Conservation (phyloP, 805 yeast genomes). For the Pichia exigua region DNA sequence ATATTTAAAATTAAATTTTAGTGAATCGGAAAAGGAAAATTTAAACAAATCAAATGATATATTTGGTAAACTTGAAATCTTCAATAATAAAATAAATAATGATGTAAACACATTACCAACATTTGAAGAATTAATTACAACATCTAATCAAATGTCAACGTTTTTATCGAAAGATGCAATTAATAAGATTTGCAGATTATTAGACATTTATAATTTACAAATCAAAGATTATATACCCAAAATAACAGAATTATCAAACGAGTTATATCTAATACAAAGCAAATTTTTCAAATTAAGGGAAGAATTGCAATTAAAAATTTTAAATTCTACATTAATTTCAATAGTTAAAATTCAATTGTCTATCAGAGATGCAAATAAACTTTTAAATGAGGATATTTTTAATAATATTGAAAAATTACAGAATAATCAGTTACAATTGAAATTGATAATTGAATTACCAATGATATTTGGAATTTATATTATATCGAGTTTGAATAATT, state of each 20-base stretch:
- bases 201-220: slow-evolving; percentile 19
- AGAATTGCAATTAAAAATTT: slow-evolving; percentile 28
- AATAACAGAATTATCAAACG: slow-evolving; percentile 28
- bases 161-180: slow-evolving; percentile 20
- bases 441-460: slow-evolving; percentile 56
- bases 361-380: slow-evolving; percentile 27
- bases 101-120: slow-evolving; percentile 21
- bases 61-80: slow-evolving; percentile 17
- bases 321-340: slow-evolving; percentile 27
- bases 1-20: slow-evolving; percentile 19
- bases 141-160: slow-evolving; percentile 23
- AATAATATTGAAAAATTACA: slow-evolving; percentile 26
- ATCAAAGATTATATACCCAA: slow-evolving; percentile 21
- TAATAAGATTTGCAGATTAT: slow-evolving; percentile 16
- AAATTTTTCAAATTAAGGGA: slow-evolving; percentile 28
- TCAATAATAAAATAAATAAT: slow-evolving; percentile 17
- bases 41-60: slow-evolving; percentile 17
- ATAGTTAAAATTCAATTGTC: slow-evolving; percentile 33
- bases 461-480: slow-evolving; percentile 61
- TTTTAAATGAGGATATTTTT: slow-evolving; percentile 26
- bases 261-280: slow-evolving; percentile 32
- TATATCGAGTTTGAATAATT: slow-evolving; percentile 52
- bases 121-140: slow-evolving; percentile 26
- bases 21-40: slow-evolving; percentile 8
- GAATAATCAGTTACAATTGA: slow-evolving; percentile 25